A percentile compares a stretch with the other conserved stretches of the same genome.
Evolutionary conservation across 495 filamentous ascomycete genomes (phyloP).

Genomic region (Lentithecium fluviatile): DNA sequence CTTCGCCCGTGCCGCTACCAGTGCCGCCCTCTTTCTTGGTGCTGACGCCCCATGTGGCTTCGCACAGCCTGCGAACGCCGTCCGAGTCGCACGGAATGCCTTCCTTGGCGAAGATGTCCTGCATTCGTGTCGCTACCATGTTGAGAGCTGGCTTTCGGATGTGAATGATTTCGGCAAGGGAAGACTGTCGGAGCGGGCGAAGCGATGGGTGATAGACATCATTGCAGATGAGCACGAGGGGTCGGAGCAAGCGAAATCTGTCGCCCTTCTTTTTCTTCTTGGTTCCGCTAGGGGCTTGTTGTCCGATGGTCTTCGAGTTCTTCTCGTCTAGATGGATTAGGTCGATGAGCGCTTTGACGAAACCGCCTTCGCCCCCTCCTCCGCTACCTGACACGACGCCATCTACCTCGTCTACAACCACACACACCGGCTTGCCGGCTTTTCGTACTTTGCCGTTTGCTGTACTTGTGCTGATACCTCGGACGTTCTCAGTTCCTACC

Average conservation of each 20-base stretch:
- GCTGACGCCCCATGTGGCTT: slow-evolving; percentile 86
- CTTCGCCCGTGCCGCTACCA: slow-evolving; percentile 64
- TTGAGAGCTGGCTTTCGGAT: slow-evolving; percentile 84
- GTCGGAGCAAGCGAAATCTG: slow-evolving; percentile 78
- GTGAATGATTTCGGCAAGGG: slow-evolving; percentile 85
- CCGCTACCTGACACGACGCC: slow-evolving; percentile 81
- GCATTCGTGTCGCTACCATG: slow-evolving; percentile 78
- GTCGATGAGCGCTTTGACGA: slow-evolving; percentile 92
- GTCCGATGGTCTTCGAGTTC: slow-evolving; percentile 53
- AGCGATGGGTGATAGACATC: slow-evolving; percentile 94
- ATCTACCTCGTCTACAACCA: slow-evolving; percentile 95
- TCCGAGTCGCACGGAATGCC: slow-evolving; percentile 82
- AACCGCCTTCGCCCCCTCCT: slow-evolving; percentile 74
- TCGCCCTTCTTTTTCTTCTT: slow-evolving; percentile 66
- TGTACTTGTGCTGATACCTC: slow-evolving; percentile 68
- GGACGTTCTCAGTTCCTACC: slow-evolving; percentile 88
- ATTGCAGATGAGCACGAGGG: slow-evolving; percentile 92
- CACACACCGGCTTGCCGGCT: slow-evolving; percentile 82
- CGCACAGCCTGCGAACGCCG: slow-evolving; percentile 83
- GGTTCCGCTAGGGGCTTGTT: slow-evolving; percentile 40
- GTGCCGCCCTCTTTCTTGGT: slow-evolving; percentile 59
- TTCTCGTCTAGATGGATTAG: slow-evolving; percentile 81
- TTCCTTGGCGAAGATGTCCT: slow-evolving; percentile 79
- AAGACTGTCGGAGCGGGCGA: slow-evolving; percentile 75
- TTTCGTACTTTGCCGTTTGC: slow-evolving; percentile 64